phyloP scores from a whole-genome alignment of 495 filamentous ascomycete genomes.

The Trichoderma virens region DNA sequence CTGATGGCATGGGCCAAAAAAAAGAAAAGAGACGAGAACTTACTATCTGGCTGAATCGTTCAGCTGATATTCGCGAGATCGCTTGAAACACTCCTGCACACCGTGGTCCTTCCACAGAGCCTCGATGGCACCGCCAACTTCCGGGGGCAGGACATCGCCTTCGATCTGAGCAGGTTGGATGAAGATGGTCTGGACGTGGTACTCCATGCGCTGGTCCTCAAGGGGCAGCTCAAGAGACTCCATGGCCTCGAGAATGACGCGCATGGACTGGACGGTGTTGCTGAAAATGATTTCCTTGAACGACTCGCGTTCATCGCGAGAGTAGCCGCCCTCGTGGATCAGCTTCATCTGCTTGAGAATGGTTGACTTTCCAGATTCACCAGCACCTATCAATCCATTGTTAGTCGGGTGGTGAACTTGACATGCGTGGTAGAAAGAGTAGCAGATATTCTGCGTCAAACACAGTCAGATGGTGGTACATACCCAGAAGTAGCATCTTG shows the following conservation, averaged over 20 bases:
- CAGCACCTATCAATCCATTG: conserved; percentile 60
- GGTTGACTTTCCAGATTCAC: conserved; percentile 98
- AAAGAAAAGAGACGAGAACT: conserved; percentile 28
- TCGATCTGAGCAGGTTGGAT: conserved; percentile 95
- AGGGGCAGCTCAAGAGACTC: conserved; percentile 85
- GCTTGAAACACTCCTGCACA: conserved; percentile 92
- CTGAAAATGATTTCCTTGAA: conserved; percentile 98
- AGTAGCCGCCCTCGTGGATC: conserved; percentile 75
- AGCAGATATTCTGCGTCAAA: background rate
- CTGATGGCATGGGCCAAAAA: conserved; percentile 10
- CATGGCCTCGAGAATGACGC: conserved; percentile 93
- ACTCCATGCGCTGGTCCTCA: conserved; percentile 80
- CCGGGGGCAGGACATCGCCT: conserved; percentile 86
- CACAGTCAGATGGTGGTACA: conserved; percentile 24
- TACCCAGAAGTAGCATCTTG: conserved; percentile 98
- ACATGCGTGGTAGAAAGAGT: conserved; percentile 5
- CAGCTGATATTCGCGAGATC: conserved; percentile 91
- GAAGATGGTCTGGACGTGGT: conserved; percentile 92
- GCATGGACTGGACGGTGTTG: conserved; percentile 95
- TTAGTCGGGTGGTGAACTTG: conserved; percentile 12
- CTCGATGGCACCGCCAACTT: conserved; percentile 89
- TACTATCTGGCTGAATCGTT: conserved; percentile 99
- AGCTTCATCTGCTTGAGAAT: conserved; percentile 99
- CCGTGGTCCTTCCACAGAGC: conserved; percentile 91
- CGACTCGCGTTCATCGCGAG: conserved; percentile 68